Base-by-base conservation (phyloP, 2,329 filamentous ascomycete species). In the Clonostachys solani region DNA sequence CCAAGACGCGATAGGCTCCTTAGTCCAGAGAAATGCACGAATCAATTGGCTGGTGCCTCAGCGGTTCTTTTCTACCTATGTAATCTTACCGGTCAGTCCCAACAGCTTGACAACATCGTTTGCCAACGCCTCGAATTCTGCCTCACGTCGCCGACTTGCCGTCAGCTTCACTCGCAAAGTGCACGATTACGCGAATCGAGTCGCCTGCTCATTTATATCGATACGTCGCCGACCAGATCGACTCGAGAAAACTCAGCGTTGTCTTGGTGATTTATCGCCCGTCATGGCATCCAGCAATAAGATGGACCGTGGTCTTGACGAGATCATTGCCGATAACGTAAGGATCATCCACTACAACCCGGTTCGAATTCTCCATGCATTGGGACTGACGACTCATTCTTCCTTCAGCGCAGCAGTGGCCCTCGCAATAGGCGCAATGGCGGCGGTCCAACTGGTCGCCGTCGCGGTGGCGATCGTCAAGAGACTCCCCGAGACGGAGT, bases 401-500 rank as follows among this genome's bases (percentile, higher is more conserved):
- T 36, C 13, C 15, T 36, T 43, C 57, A 65, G 58, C 61, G 58
- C 47, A 55, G 65, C 57, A 63, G 60, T 54, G 61, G 61, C 49
- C 56, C 64, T 57, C 63, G 65, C 52, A 64, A 62, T 55, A 57
- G 64, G 48, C 63, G 66, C 9, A 58, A 60, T 16, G 56, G 54
- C 43, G 57, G 58, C 42, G 47, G 56, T 43, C 48, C 56, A 23
- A 51, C 56, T 37, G 51, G 62, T 45, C 60, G 63, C 49, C 62
- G 65, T 51, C 63, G 65, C 47, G 56, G 56, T 50, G 58, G 60
- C 43, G 61, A 68, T 35, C 67, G 67, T 47, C 64, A 63, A 38
- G 67, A 73, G 36, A 85, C 79, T 58, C 86, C 87, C 61, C 86
- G 88, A 71, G 89, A 94, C 72, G 89, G 89, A 71, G 81, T 92